These are phyloP conservation scores for Penicillium lagena DNA, from an alignment of 495 filamentous ascomycete species.

Conservation along the genomic window DNA sequence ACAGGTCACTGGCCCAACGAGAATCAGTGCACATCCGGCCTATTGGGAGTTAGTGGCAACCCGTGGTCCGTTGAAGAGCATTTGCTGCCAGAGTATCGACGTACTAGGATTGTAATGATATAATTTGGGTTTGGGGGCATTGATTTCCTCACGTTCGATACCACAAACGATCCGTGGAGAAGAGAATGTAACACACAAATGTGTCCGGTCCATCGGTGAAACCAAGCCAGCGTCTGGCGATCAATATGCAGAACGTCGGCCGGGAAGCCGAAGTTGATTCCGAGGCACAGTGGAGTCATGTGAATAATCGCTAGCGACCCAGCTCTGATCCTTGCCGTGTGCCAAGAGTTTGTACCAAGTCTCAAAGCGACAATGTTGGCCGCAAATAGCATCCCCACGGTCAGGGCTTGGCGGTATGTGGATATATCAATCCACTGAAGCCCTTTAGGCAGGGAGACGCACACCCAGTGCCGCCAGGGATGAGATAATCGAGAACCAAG, in stretches of 20 bases:
- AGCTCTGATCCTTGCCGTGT: background rate
- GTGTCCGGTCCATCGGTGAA: conserved; percentile 3
- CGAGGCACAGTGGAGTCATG: conserved; percentile 3
- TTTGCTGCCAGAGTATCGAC: too few relatives aligned
- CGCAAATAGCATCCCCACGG: background rate
- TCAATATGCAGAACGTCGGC: conserved; percentile 4
- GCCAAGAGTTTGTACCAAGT: background rate
- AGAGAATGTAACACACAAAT: conserved; percentile 2
- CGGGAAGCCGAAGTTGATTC: conserved; percentile 5
- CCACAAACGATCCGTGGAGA: conserved; percentile 2
- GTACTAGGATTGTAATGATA: too few relatives aligned
- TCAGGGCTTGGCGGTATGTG: background rate
- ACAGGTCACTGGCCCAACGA: background rate
- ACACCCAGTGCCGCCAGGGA: too few relatives aligned
- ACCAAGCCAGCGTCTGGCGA: conserved; percentile 1
- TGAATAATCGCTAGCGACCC: conserved; percentile 4
- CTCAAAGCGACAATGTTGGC: background rate
- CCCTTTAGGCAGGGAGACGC: too few relatives aligned
- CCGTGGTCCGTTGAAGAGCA: too few relatives aligned
- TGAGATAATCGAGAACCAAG: too few relatives aligned
- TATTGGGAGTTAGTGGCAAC: too few relatives aligned
- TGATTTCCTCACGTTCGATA: background rate
- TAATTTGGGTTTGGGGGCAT: too few relatives aligned
- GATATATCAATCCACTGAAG: background rate
- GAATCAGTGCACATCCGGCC: background rate